Conservation (phyloP, 75 land plant species). For the Picea sitchensis region DNA sequence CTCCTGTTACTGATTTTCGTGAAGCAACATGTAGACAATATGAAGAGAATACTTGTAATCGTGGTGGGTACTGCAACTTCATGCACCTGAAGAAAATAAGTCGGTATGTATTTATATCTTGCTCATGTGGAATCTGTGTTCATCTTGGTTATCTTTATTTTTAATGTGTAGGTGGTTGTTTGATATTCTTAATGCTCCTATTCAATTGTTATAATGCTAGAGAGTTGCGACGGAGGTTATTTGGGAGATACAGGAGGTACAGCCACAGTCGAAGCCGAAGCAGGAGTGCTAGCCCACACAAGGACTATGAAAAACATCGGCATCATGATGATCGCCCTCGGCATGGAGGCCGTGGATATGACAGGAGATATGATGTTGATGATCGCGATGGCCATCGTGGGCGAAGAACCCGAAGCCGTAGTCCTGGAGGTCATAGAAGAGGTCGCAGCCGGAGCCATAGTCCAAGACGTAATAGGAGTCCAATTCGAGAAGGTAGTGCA, state of each 20-base stretch:
- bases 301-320: conserved; percentile 20
- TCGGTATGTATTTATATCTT: conserved; percentile 16
- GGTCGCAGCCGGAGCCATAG: conserved; percentile 18
- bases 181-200: not conserved
- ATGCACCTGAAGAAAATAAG: conserved; percentile 57
- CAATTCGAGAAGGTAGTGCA: conserved; percentile 37
- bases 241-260: conserved; percentile 31
- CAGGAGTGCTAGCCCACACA: conserved; percentile 23
- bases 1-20: conserved; percentile 55
- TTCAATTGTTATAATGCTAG: conserved; percentile 5
- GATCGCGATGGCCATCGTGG: conserved; percentile 25
- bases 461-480: conserved; percentile 27
- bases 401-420: conserved; percentile 14
- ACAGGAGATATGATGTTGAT: conserved; percentile 16
- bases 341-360: conserved; percentile 33
- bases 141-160: not conserved
- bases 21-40: conserved; percentile 62
- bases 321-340: conserved; percentile 13
- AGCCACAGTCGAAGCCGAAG: conserved; percentile 28
- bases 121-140: not conserved
- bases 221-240: conserved; percentile 27
- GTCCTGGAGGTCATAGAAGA: conserved; percentile 11
- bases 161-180: not conserved
- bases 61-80: conserved; percentile 58
- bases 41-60: conserved; percentile 60